These are phyloP conservation scores for Coemansia sp. DNA, from an alignment of 192 early-diverging fungal genomes.

Conservation along the genomic window DNA sequence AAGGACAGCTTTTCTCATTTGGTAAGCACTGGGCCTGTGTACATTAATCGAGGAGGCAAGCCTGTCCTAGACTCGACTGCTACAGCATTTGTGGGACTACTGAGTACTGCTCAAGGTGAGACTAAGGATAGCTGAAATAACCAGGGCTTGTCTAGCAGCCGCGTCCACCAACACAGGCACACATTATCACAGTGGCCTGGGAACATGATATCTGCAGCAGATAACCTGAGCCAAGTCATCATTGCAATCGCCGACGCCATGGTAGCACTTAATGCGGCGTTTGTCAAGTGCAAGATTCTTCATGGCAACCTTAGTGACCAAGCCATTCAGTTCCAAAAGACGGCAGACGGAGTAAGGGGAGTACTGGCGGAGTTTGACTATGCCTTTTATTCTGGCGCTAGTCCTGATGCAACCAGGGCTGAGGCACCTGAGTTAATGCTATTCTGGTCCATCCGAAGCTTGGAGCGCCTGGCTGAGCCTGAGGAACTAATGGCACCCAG, in stretches of 20 bases:
- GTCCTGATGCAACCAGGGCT: no score
- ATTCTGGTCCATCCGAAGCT: not conserved
- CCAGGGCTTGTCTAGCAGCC: no score
- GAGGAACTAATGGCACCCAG: no score
- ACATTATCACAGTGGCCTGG: no score
- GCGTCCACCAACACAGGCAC: no score
- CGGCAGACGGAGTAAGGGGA: not conserved
- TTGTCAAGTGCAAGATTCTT: not conserved
- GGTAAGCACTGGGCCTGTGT: not conserved
- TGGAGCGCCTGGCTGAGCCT: no score
- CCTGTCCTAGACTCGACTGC: not conserved
- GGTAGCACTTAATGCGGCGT: not conserved
- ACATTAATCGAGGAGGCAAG: not conserved
- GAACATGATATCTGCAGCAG: no score
- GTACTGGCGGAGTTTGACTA: not conserved
- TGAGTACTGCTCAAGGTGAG: no score
- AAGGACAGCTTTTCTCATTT: not conserved
- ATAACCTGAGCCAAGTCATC: no score
- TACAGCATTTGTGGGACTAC: not conserved
- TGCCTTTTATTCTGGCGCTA: not conserved
- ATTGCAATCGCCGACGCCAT: not conserved
- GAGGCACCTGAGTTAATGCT: not conserved
- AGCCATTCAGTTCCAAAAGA: not conserved
- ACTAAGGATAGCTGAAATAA: no score
- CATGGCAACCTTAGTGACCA: not conserved